Evolutionary conservation across 2,329 filamentous ascomycete species (phyloP), one percentile per base, ranked within the genome.

Genomic region (Diaporthe amygdali): DNA sequence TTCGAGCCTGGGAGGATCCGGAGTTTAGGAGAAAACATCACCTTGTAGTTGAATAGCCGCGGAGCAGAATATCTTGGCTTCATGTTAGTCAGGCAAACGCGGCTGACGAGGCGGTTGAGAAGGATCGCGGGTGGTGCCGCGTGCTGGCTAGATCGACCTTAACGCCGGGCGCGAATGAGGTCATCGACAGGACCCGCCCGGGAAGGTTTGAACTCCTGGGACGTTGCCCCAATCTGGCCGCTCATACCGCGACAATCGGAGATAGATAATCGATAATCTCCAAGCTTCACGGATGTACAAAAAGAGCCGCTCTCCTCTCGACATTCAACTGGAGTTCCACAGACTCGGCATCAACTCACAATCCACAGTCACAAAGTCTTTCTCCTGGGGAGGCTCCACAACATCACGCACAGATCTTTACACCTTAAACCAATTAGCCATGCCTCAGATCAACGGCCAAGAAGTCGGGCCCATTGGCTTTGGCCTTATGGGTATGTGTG

Each of bases 401-500:
- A 20, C 47, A 27, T 32, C 34, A 47, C 47, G 14, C 25, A 51
- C 46, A 37, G 44, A 41, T 39, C 37, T 52, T 27, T 44, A n/a
- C 27, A 9, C 15, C 30, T 47, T 1, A 20, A 25, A 8, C 27
- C 20, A 37, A 37, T 30, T 15, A 61, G 75, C 34, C 56, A 80
- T 79, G 78, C 77, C 77, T 73, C 69, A 76, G 51, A 75, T 79
- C 71, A 75, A 76, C 70, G 77, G 76, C 63, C 73, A 74, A 47
- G 73, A 79, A 70, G 74, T 80, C 41, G 78, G 78, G 41, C 75
- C 77, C 10, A 78, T 75, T 30, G 78, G 78, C 69, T 77, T 75
- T 64, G 78, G 79, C 66, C 76, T 80, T 37, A 80, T 80, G 79
- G 76, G 78, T 77, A 61, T 46, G 76, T 72, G 20, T 41, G 61